phyloP scores from a whole-genome alignment of 2,329 filamentous ascomycete genomes.

The Elsinoe necatrix region DNA sequence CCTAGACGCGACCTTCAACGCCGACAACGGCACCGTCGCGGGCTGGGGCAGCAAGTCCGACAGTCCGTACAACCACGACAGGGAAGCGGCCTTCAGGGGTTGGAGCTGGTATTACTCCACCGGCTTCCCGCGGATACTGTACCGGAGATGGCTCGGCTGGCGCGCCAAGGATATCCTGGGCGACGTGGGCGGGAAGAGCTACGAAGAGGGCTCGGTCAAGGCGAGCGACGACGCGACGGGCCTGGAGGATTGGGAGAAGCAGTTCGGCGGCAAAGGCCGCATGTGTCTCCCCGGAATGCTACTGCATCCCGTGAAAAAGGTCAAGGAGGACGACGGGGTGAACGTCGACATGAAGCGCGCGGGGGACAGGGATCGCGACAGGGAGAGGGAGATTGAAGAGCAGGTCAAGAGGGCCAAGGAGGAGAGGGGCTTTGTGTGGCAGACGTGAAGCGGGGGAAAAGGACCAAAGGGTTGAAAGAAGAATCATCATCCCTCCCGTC shows the following conservation, averaged over 20 bases:
- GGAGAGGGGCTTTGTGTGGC: conserved; percentile 6
- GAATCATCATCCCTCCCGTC: too few species aligned
- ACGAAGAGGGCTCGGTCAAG: conserved; percentile 17
- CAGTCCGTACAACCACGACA: conserved; percentile 47
- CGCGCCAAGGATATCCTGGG: conserved; percentile 71
- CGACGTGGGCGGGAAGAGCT: conserved; percentile 36
- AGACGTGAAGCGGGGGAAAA: not conserved
- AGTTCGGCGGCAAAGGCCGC: conserved; percentile 44
- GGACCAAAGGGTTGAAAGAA: not conserved
- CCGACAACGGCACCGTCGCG: conserved; percentile 48
- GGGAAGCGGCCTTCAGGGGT: conserved; percentile 81
- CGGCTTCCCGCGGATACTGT: conserved; percentile 71
- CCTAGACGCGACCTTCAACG: conserved; percentile 72
- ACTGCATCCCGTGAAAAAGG: conserved; percentile 71
- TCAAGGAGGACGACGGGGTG: conserved; percentile 16
- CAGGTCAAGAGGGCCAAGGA: not conserved
- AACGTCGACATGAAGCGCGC: conserved; percentile 6
- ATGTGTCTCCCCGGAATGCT: conserved; percentile 91
- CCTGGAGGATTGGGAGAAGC: conserved; percentile 28
- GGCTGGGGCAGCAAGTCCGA: conserved; percentile 38
- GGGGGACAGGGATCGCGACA: conserved; percentile 1
- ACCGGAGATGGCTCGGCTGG: conserved; percentile 77
- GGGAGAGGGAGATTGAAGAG: conserved; percentile 9
- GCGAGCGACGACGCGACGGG: conserved; percentile 46
- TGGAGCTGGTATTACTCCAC: conserved; percentile 90